Base-by-base conservation (phyloP, 2,329 filamentous ascomycete species). In the Mollisiaceae sp. region DNA sequence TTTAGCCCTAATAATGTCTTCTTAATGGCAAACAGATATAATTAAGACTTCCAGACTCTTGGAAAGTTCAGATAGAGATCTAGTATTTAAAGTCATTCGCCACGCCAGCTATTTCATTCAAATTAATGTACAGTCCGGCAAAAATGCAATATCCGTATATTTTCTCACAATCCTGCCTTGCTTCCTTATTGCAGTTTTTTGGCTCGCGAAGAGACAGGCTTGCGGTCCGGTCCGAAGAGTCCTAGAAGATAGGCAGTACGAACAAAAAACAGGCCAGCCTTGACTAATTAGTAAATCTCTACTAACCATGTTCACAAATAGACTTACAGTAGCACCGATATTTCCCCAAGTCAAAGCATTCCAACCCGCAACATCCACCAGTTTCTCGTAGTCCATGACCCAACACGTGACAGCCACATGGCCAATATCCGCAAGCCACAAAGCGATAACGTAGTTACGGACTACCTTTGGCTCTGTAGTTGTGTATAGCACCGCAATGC, bases 291-390 rank as follows among this genome's bases (percentile, higher is more conserved):
- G 43, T 5, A 52, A 18, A 15, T 59, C 12, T 12, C 22, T 35
- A 18, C 20, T 32, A 32, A 32, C 27, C 27, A 39, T 27, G 27
- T 39, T 57, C 9, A 47, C 14, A 5, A 60, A 41, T 1, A 11
- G 20, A 43, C 69, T 78, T 71, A 88, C 84, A 32, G 90, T 92
- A 59, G 83, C 82, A 8, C 84, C 88, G 67, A 93, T 82, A 72
- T 93, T 93, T 2, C 90, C 91, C 86, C 87, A 91, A n/a, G 88
- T 85, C 80, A 90, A 84, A 39, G 83, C 79, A 75, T 91, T 92
- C 90, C 90, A 93, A 24, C 76, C 78, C 4, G 73, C 77, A 12
- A 89, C 77, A 69, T 86, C 82, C 54, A 85, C 67, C 56, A 86
- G 82, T 39, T 78, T 78, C 11, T 85, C 81, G 74, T 80, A 80